Percentiles rank a stretch among this genome's conserved stretches.
Evolutionary conservation across 495 filamentous ascomycete species (phyloP).

Genomic region (Hyaloscypha bicolor): DNA sequence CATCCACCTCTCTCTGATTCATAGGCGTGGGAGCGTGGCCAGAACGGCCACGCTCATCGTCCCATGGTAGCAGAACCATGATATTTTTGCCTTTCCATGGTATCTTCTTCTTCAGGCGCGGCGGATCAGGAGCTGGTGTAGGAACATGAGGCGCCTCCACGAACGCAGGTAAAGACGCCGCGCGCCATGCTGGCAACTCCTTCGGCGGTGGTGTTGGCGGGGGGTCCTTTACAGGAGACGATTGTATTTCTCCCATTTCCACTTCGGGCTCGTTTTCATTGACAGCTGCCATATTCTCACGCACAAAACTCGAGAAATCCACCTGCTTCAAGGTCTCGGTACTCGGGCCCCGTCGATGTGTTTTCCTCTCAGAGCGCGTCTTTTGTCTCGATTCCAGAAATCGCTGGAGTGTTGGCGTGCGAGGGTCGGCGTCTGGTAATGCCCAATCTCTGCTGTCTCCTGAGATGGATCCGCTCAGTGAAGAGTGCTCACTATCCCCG

Average conservation of each 20-base stretch:
- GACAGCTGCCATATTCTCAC: constrained; percentile 36
- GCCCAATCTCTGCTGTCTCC: constrained; percentile 28
- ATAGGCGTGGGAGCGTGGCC: constrained; percentile 62
- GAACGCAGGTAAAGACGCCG: constrained; percentile 17
- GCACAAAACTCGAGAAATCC: constrained; percentile 52
- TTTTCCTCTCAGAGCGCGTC: neutral
- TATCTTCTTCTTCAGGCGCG: constrained; percentile 54
- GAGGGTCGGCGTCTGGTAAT: constrained; percentile 24
- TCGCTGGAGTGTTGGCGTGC: constrained; percentile 33
- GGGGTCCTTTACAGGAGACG: constrained; percentile 36
- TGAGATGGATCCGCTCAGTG: constrained; percentile 58
- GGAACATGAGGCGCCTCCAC: constrained; percentile 7
- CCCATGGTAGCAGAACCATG: constrained; percentile 67
- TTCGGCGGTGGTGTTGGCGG: constrained; percentile 49
- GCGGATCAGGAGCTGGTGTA: constrained; percentile 37
- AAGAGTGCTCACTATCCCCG: constrained; percentile 64
- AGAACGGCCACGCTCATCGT: constrained; percentile 65
- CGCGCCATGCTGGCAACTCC: constrained; percentile 26
- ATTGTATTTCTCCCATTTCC: constrained; percentile 36
- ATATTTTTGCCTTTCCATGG: constrained; percentile 77
- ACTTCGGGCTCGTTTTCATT: constrained; percentile 43
- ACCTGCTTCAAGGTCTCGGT: constrained; percentile 67
- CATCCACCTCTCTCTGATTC: constrained; percentile 58
- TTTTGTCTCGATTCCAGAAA: constrained; percentile 24
- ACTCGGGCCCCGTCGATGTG: constrained; percentile 52